A percentile compares a stretch with the other conserved stretches of the same genome.
phyloP scores from a whole-genome alignment of 2,329 filamentous ascomycete genomes.

The Bertia moriformis region DNA sequence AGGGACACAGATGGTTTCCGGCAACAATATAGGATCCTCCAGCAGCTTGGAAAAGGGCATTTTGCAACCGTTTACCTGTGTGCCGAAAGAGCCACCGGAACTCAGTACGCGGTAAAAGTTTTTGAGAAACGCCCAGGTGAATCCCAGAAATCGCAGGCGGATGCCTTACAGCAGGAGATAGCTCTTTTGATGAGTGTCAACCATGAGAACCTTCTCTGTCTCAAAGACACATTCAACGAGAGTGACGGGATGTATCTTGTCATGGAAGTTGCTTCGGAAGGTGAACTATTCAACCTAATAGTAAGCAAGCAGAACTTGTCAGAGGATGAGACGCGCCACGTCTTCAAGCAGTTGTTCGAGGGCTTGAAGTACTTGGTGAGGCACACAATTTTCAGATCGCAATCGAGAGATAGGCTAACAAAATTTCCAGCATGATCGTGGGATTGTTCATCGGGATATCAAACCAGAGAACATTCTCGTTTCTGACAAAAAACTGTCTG shows the following conservation, averaged over 20 bases:
- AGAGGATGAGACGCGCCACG: constrained; percentile 69
- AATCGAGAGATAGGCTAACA: neutral
- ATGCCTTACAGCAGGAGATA: constrained; percentile 87
- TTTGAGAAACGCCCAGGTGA: constrained; percentile 76
- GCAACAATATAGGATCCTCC: constrained; percentile 71
- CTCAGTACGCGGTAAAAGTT: constrained; percentile 81
- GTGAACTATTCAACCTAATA: constrained; percentile 92
- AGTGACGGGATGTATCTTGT: constrained; percentile 80
- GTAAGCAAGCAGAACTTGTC: constrained; percentile 78
- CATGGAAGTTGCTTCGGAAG: constrained; percentile 77
- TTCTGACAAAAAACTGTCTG: constrained; percentile 2
- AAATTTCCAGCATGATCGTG: neutral
- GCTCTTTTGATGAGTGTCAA: constrained; percentile 94
- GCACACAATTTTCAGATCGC: constrained; percentile 4
- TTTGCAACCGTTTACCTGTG: constrained; percentile 90
- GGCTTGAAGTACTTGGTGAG: constrained; percentile 87
- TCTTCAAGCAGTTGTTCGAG: constrained; percentile 84
- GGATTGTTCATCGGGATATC: constrained; percentile 5
- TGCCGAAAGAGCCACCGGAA: constrained; percentile 69
- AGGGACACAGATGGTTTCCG: constrained; percentile 64
- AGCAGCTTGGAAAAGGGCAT: constrained; percentile 84
- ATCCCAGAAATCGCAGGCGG: constrained; percentile 70
- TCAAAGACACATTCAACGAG: constrained; percentile 93
- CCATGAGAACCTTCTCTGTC: constrained; percentile 79
- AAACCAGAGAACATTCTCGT: constrained; percentile 5